Evolutionary conservation across 768 basidiomycete species (phyloP), one percentile per base, ranked within the genome.

Genomic region (Cystobasidium tubakii): DNA sequence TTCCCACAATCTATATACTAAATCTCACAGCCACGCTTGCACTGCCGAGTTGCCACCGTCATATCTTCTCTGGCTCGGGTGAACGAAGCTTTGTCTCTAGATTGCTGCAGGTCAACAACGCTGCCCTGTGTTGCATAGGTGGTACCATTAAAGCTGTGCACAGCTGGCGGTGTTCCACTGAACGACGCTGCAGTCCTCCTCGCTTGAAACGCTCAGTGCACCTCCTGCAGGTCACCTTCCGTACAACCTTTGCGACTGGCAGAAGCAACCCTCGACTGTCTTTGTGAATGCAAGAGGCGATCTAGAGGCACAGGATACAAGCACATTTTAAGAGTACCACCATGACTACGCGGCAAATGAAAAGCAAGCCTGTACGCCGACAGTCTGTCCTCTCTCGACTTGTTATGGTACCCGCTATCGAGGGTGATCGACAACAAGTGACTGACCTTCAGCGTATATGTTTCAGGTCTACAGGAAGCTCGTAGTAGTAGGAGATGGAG

Each of bases 401-500:
- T 54, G 53, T 54, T n/a, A n/a, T n/a, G 21, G 53, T 54, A 10
- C 21, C 27, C 53, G 27, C 53, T 7, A 15, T 13, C 9, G 29
- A 60, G 25, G 57, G 29, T 60, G 57, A 34, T 60, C 29, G 33
- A 29, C 57, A 34, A 54, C 42, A 54, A 29, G 46, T 19, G 44
- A n/a, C 44, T 33, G 66, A 50, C 39, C 10, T 67, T 13, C 15
- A 31, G 29, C 53, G 10, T 23, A 29, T 23, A 9, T 44, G 23
- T 12, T 17, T 13, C 36, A 71, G 69, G 55, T 60, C 25, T 71
- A 60, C 63, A 64, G 72, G 42, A 64, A 89, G 82, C 83, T 91
- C 44, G 90, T 93, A 31, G 94, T 98, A n/a, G 89, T 93, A 75
- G 94, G 94, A 43, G 94, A 98, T 82, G 94, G 94, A 77, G 94